Percentiles rank a stretch among this genome's conserved stretches.
Conservation (phyloP, 1,284 basidiomycete species). For the Trichosporon sp. region DNA sequence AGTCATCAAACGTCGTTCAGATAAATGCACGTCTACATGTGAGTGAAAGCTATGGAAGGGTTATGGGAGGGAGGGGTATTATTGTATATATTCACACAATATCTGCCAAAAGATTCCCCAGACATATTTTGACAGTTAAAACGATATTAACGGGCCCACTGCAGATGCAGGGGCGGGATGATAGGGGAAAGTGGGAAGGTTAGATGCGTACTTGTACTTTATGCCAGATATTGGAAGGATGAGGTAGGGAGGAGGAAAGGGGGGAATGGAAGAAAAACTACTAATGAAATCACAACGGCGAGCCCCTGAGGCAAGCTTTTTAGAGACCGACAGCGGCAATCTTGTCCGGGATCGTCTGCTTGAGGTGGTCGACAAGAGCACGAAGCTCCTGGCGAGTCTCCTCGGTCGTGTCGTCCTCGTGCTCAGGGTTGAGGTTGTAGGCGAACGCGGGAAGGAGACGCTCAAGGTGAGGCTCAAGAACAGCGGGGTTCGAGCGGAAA, state of each 20-base stretch:
- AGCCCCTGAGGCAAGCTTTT: constrained; percentile 3
- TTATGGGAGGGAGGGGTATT: constrained; percentile 2
- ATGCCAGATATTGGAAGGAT: neutral
- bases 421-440: constrained; percentile 70
- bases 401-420: constrained; percentile 66
- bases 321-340: constrained; percentile 43
- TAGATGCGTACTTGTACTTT: neutral
- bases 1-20: neutral
- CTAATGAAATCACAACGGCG: constrained; percentile 3
- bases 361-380: constrained; percentile 68
- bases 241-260: neutral
- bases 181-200: neutral
- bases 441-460: constrained; percentile 75
- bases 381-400: constrained; percentile 71
- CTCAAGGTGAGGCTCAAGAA: constrained; percentile 73
- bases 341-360: constrained; percentile 45
- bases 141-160: neutral
- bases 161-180: neutral
- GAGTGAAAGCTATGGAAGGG: constrained; percentile 1
- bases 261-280: no score
- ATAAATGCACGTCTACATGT: constrained; percentile 3
- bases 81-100: constrained; percentile 5
- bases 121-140: neutral
- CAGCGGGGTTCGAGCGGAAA: constrained; percentile 66
- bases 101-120: neutral